Conservation (phyloP, 805 yeast genomes). For the Ogataea trehalophila region DNA sequence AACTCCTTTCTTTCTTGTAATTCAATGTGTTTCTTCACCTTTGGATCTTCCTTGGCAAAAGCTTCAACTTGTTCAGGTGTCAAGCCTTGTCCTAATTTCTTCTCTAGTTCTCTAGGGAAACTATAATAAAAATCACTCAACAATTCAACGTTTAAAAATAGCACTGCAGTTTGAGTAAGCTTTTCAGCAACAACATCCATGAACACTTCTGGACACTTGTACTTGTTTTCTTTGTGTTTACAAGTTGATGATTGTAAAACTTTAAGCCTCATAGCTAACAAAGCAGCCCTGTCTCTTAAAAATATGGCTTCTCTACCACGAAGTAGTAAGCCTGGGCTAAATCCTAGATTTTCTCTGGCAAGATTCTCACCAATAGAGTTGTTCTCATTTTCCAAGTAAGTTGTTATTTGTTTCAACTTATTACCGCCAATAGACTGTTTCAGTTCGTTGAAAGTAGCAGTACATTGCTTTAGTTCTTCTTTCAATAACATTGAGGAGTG, state of each 20-base stretch:
- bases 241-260: conserved; percentile 74
- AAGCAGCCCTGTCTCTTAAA: conserved; percentile 63
- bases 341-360: conserved; percentile 75
- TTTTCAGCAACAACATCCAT: conserved; percentile 90
- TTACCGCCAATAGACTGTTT: conserved; percentile 75
- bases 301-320: conserved; percentile 85
- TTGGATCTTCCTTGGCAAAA: conserved; percentile 94
- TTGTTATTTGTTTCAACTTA: conserved; percentile 77
- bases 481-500: conserved; percentile 68
- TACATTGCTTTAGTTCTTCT: conserved; percentile 85
- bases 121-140: conserved; percentile 93
- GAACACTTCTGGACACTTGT: conserved; percentile 91
- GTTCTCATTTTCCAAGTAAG: conserved; percentile 53
- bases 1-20: conserved; percentile 89
- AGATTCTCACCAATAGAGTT: conserved; percentile 32
- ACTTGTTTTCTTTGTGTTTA: conserved; percentile 71
- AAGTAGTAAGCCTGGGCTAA: conserved; percentile 66
- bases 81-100: conserved; percentile 57
- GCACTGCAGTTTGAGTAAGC: conserved; percentile 85
- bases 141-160: conserved; percentile 89
- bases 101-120: conserved; percentile 90
- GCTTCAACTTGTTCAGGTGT: conserved; percentile 73
- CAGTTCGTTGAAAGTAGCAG: conserved; percentile 51
- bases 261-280: conserved; percentile 70
- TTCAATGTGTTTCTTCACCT: conserved; percentile 84